These are phyloP conservation scores for Phalaenopsis equestris DNA, from an alignment of 106 monocot species.

Conservation along the genomic window DNA sequence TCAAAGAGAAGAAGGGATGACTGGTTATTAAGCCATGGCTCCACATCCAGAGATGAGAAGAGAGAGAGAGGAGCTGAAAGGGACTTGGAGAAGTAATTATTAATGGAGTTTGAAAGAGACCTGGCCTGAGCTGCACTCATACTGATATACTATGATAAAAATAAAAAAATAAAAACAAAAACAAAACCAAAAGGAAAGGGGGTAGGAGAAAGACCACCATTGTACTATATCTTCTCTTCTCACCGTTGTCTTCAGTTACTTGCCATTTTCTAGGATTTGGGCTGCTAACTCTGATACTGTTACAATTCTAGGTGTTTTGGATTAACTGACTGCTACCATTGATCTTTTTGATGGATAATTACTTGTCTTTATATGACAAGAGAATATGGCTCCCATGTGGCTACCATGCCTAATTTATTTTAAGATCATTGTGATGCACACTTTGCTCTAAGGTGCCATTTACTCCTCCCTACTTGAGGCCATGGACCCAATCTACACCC, in stretches of 20 bases:
- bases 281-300: background rate
- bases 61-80: constrained; percentile 8
- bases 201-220: background rate
- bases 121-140: background rate
- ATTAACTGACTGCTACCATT: background rate
- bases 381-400: constrained; percentile 10
- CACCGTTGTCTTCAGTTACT: background rate
- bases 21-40: background rate
- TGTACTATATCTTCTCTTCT: background rate
- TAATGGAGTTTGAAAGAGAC: constrained; percentile 10
- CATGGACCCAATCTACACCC: background rate
- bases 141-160: background rate
- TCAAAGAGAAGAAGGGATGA: background rate
- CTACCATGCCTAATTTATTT: background rate
- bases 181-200: background rate
- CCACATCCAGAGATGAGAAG: constrained; percentile 15
- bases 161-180: background rate
- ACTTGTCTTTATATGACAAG: constrained; percentile 5
- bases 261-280: background rate
- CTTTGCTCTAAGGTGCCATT: constrained; percentile 6
- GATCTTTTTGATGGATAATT: constrained; percentile 1
- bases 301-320: background rate
- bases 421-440: background rate
- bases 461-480: constrained; percentile 3
- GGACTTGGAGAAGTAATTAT: constrained; percentile 10